These are phyloP conservation scores for Orbilia blumenaviensis DNA, from an alignment of 2,329 filamentous ascomycete genomes.

Conservation along the genomic window DNA sequence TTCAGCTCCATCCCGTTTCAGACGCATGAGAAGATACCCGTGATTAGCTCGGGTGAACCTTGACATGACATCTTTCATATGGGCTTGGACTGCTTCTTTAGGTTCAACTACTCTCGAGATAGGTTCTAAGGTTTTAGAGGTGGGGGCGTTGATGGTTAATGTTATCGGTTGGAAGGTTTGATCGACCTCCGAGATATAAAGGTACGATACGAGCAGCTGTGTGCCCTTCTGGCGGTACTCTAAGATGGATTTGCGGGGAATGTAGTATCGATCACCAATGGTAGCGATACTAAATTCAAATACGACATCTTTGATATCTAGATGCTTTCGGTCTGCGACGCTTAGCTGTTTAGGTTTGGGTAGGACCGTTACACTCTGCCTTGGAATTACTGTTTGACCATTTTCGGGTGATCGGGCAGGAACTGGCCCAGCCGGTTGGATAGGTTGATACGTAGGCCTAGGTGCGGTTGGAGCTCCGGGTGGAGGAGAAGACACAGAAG, in stretches of 20 bases:
- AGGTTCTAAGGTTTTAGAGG: constrained; percentile 70
- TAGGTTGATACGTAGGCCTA: constrained; percentile 38
- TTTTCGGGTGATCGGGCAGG: constrained; percentile 27
- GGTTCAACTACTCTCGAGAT: constrained; percentile 71
- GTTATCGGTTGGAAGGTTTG: constrained; percentile 79
- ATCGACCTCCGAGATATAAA: constrained; percentile 71
- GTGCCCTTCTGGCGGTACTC: constrained; percentile 70
- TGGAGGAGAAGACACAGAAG: constrained; percentile 21
- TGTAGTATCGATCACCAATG: constrained; percentile 77
- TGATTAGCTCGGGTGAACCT: constrained; percentile 75
- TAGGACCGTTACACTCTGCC: constrained; percentile 39
- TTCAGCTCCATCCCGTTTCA: constrained; percentile 64
- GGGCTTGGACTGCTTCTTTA: constrained; percentile 70
- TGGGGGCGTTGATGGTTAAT: constrained; percentile 68
- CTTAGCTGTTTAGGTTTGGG: constrained; percentile 51
- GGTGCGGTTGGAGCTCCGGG: constrained; percentile 27
- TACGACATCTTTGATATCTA: constrained; percentile 72
- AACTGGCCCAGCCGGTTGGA: constrained; percentile 49
- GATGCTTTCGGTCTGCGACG: constrained; percentile 63
- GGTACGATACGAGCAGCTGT: constrained; percentile 76
- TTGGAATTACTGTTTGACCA: constrained; percentile 33
- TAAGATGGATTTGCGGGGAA: constrained; percentile 79
- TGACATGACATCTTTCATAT: constrained; percentile 77
- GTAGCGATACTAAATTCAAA: constrained; percentile 70
- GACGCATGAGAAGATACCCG: constrained; percentile 72